These are phyloP conservation scores for Ophiostoma australiae DNA, from an alignment of 2,329 filamentous ascomycete species.

Conservation along the genomic window DNA sequence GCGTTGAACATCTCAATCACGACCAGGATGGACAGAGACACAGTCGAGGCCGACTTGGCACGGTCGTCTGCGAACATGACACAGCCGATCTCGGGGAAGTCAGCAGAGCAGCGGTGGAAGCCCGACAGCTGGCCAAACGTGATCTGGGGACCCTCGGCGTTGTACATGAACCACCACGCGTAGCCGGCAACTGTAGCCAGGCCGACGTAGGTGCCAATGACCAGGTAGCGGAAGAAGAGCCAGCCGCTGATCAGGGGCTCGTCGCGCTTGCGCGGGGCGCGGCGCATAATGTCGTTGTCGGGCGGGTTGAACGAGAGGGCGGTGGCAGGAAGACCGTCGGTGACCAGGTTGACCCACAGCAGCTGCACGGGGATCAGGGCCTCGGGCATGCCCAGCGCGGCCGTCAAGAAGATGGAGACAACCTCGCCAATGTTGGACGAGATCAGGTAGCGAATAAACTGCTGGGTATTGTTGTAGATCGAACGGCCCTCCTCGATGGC, in stretches of 20 bases:
- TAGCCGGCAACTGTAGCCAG: slow-evolving; percentile 93
- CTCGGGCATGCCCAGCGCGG: slow-evolving; percentile 94
- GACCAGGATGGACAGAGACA: slow-evolving; percentile 86
- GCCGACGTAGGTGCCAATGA: slow-evolving; percentile 93
- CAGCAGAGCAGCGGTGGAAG: slow-evolving; percentile 85
- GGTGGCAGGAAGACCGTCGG: slow-evolving; percentile 92
- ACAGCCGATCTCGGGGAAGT: slow-evolving; percentile 87
- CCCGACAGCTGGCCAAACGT: slow-evolving; percentile 81
- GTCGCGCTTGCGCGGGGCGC: slow-evolving; percentile 83
- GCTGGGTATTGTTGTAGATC: slow-evolving; percentile 99
- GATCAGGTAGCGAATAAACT: slow-evolving; percentile 98
- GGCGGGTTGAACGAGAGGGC: slow-evolving; percentile 96
- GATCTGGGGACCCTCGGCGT: slow-evolving; percentile 83
- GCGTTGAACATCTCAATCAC: slow-evolving; percentile 99
- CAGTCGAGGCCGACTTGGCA: slow-evolving; percentile 84
- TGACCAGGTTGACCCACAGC: slow-evolving; percentile 97
- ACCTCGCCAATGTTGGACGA: slow-evolving; percentile 99
- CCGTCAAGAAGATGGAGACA: slow-evolving; percentile 96
- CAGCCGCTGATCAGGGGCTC: slow-evolving; percentile 89
- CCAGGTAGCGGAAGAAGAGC: slow-evolving; percentile 96
- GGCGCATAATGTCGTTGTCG: slow-evolving; percentile 97
- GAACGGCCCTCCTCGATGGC: slow-evolving; percentile 95
- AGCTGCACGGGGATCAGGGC: slow-evolving; percentile 95
- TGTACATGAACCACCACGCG: slow-evolving; percentile 99
- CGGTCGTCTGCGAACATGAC: slow-evolving; percentile 83